Base-by-base conservation (phyloP, 2,329 filamentous ascomycete genomes). In the Chrysoporthe austroafricana region DNA sequence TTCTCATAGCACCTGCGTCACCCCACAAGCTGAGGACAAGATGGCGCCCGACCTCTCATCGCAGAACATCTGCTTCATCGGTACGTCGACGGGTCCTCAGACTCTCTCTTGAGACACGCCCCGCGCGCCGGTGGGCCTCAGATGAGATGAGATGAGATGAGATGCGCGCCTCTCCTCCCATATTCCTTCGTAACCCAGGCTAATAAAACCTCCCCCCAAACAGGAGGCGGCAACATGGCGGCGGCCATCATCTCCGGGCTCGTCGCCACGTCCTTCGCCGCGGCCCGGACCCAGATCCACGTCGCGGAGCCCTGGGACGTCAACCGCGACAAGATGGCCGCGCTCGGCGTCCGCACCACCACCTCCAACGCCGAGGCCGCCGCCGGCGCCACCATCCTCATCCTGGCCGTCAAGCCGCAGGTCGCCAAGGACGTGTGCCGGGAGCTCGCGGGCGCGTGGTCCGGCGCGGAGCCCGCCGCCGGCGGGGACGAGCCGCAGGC, bases 281-380 rank as follows among this genome's bases (percentile, higher is more conserved):
- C 80, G 73, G 44, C 63, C 36, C 73, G 77, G 64, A 79, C 83
- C 76, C 39, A 58, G 54, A 80, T 85, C 74, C 77, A 72, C 74
- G 83, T 85, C 66, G 78, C 83, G 3, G 83, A 85, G 76, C 83
- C 83, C 1, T 85, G 82, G 82, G 82, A 84, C 4, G 83, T 84
- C 66, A 85, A 84, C 79, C 80, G 83, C 66, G 74, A 78, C 63
- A 85, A 85, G 78, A 81, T 84, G 75, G 78, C 75, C 44, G 78
- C 77, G 1, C 72, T 79, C 5, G 83, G 83, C 63, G 83, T 84
- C 63, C 77, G 75, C 70, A 83, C 82, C 64, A 84, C 82, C 4
- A 77, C 77, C 1, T 80, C 80, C 71, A 85, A 84, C 74, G 73
- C 75, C 71, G 83, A 84, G 66, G 82, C 82, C 13, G 77, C 79